Conservation (phyloP, 164 flowering plant genomes). For the Piper longum region DNA sequence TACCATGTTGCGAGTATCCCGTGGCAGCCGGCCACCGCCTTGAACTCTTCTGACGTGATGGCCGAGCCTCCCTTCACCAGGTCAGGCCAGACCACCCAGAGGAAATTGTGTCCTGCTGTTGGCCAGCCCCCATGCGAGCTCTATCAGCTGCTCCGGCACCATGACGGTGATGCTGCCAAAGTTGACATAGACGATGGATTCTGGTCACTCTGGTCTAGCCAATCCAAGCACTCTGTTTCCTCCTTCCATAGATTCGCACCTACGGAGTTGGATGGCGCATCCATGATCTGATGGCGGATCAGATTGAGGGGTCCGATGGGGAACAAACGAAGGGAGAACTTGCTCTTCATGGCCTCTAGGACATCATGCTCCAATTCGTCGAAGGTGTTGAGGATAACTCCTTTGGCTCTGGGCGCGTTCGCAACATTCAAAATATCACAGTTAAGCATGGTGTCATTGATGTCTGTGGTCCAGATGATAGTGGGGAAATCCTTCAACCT, state of each 20-base stretch:
- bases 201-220: slow-evolving; percentile 20
- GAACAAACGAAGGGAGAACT: too few species aligned
- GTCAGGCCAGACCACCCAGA: slow-evolving; percentile 47
- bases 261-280: background rate
- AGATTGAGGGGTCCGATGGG: too few species aligned
- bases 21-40: slow-evolving; percentile 1
- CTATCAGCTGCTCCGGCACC: slow-evolving; percentile 16
- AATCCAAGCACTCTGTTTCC: slow-evolving; percentile 16
- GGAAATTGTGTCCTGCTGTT: slow-evolving; percentile 20
- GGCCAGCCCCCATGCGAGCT: slow-evolving; percentile 38
- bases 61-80: slow-evolving; percentile 25
- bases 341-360: too few species aligned
- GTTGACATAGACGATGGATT: slow-evolving; percentile 25
- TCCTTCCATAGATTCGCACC: slow-evolving; percentile 22
- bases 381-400: too few species aligned
- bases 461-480: too few species aligned
- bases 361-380: too few species aligned
- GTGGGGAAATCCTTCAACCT: too few species aligned
- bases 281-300: too few species aligned
- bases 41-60: slow-evolving; percentile 5
- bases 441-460: too few species aligned
- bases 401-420: too few species aligned
- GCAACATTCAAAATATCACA: too few species aligned
- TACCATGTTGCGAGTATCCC: slow-evolving; percentile 19
- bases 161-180: slow-evolving; percentile 28